Evolutionary conservation across 1,139 yeast genomes (phyloP).

Genomic region (Diutina neorugosa): DNA sequence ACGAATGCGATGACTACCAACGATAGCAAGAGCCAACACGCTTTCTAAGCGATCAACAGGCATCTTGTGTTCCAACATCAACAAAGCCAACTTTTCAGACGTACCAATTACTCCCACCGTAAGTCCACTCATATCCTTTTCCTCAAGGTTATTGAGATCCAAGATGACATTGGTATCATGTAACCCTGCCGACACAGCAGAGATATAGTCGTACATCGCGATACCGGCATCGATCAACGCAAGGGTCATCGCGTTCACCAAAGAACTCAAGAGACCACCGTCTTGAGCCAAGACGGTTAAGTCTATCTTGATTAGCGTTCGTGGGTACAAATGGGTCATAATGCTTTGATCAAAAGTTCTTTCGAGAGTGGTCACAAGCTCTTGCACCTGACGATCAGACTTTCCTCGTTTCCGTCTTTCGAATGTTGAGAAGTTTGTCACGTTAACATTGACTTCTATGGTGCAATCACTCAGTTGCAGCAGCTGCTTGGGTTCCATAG

Average conservation of each 20-base stretch:
- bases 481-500: conserved; percentile 61
- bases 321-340: conserved; percentile 62
- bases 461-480: conserved; percentile 30
- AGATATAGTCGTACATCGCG: conserved; percentile 84
- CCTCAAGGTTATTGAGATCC: conserved; percentile 77
- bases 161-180: conserved; percentile 66
- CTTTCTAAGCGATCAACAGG: conserved; percentile 73
- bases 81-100: conserved; percentile 62
- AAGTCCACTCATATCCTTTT: conserved; percentile 65
- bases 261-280: conserved; percentile 74
- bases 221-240: conserved; percentile 94
- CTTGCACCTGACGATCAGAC: conserved; percentile 63
- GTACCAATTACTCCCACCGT: conserved; percentile 81
- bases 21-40: conserved; percentile 72
- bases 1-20: conserved; percentile 78
- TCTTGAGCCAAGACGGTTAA: conserved; percentile 79
- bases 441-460: conserved; percentile 50
- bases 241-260: conserved; percentile 79
- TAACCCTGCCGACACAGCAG: conserved; percentile 71
- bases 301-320: conserved; percentile 65
- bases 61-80: conserved; percentile 72
- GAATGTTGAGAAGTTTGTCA: conserved; percentile 72
- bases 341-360: conserved; percentile 76
- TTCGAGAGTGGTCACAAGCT: conserved; percentile 61
- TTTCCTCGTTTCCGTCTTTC: conserved; percentile 59